Percentiles rank a stretch among this genome's conserved stretches.
These are phyloP conservation scores for Trypanosoma scelopori DNA, from an alignment of 208 protist species.

Conservation along the genomic window DNA sequence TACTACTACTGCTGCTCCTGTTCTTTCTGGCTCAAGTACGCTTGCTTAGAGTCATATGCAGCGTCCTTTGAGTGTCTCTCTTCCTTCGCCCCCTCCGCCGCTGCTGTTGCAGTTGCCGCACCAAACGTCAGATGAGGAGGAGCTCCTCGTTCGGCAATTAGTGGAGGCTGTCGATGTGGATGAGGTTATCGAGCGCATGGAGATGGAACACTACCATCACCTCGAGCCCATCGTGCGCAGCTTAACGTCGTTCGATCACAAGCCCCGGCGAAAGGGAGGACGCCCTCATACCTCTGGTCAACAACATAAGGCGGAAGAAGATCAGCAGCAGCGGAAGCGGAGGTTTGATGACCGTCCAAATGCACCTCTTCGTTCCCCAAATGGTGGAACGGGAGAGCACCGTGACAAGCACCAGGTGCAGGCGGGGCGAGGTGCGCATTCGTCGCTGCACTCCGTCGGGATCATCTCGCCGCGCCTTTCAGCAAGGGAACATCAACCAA, in stretches of 20 bases:
- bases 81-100: background rate
- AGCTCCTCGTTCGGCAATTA: slow-evolving; percentile 74
- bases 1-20: too few species aligned
- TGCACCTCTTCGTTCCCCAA: background rate
- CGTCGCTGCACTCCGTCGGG: background rate
- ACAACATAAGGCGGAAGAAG: background rate
- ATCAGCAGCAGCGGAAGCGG: too few species aligned
- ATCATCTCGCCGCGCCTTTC: background rate
- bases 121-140: slow-evolving; percentile 34
- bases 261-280: background rate
- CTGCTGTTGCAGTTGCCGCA: background rate
- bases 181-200: slow-evolving; percentile 62
- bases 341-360: background rate
- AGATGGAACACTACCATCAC: slow-evolving; percentile 50
- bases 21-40: too few species aligned
- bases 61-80: too few species aligned
- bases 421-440: background rate
- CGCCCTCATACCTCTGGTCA: background rate
- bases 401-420: background rate
- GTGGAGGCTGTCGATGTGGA: slow-evolving; percentile 70
- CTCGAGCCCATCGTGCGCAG: slow-evolving; percentile 38
- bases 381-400: background rate
- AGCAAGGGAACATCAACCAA: background rate
- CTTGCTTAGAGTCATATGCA: too few species aligned
- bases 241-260: slow-evolving; percentile 37